These are phyloP conservation scores for Conidiobolus incongruus DNA, from an alignment of 371 early-diverging fungal species.

Conservation along the genomic window DNA sequence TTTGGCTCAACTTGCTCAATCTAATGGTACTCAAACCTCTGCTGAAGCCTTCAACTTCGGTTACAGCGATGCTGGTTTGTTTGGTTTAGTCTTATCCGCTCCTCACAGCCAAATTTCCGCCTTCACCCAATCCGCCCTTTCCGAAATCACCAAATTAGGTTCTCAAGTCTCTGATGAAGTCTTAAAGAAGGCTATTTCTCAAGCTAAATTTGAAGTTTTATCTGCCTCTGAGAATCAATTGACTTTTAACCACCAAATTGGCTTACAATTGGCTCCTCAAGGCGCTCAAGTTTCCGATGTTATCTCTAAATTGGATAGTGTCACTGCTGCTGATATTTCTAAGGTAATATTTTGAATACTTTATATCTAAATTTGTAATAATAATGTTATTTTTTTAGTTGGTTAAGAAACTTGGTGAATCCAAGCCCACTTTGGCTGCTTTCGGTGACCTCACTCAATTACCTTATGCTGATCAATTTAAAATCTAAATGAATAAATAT, in stretches of 20 bases:
- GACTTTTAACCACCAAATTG: conserved; percentile 11
- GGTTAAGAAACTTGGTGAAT: too few species aligned
- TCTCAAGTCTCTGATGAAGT: conserved; percentile 30
- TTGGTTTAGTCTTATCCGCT: conserved; percentile 59
- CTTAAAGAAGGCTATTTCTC: conserved; percentile 58
- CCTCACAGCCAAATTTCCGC: too few species aligned
- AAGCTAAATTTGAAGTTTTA: conserved; percentile 59
- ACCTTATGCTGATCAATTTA: too few species aligned
- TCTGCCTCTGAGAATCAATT: conserved; percentile 30
- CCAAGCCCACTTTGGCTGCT: too few species aligned
- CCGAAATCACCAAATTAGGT: too few species aligned
- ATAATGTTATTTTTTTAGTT: neutral
- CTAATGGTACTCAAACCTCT: conserved; percentile 20
- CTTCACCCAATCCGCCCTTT: too few species aligned
- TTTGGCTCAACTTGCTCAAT: conserved; percentile 34
- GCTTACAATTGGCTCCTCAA: conserved; percentile 18
- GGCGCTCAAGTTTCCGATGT: too few species aligned
- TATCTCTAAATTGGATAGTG: too few species aligned
- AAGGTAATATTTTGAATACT: conserved; percentile 16
- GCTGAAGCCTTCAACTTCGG: conserved; percentile 61
- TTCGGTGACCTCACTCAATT: too few species aligned
- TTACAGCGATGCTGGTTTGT: conserved; percentile 84
- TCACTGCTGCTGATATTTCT: conserved; percentile 33
- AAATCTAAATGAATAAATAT: neutral
- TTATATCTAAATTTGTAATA: neutral